Conservation (phyloP, 331 rosid species). For the Malus hybrid region DNA sequence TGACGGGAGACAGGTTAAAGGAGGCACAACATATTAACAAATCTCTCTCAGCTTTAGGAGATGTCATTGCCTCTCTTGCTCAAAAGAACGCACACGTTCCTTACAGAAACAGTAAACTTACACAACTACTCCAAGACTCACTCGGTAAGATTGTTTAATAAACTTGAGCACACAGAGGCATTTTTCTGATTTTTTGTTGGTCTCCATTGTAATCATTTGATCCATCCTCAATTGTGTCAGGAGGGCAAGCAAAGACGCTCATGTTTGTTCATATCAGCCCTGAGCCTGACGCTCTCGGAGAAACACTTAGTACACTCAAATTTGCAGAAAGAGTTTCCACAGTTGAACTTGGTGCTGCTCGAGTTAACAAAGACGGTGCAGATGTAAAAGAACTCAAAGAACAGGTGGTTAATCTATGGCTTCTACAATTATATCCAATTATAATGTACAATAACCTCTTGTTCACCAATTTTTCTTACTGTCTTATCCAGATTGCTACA, state of each 20-base stretch:
- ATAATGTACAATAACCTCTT: background rate
- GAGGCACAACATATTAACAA: slow-evolving; percentile 96
- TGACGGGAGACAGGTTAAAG: slow-evolving; percentile 80
- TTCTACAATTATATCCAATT: background rate
- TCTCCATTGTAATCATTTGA: background rate
- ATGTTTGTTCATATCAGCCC: slow-evolving; percentile 96
- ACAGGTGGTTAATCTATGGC: slow-evolving; percentile 39
- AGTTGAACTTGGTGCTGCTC: slow-evolving; percentile 81
- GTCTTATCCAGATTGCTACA: slow-evolving; percentile 47
- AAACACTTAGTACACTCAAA: slow-evolving; percentile 85
- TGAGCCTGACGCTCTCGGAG: slow-evolving; percentile 73
- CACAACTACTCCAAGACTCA: slow-evolving; percentile 89
- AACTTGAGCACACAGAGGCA: background rate
- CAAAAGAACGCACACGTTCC: slow-evolving; percentile 82
- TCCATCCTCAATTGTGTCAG: slow-evolving; percentile 23
- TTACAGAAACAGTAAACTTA: slow-evolving; percentile 88
- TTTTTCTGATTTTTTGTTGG: background rate
- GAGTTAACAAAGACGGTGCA: slow-evolving; percentile 53
- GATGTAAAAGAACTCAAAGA: slow-evolving; percentile 86
- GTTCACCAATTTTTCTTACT: background rate
- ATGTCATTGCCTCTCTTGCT: slow-evolving; percentile 86
- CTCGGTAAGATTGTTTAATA: slow-evolving; percentile 49
- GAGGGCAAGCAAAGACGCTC: slow-evolving; percentile 95
- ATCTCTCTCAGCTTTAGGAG: slow-evolving; percentile 95
- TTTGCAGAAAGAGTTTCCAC: slow-evolving; percentile 94